Evolutionary conservation across 75 land plant species (phyloP), one percentile per base, ranked within the genome.

Genomic region (Pseudotsuga menziesii): DNA sequence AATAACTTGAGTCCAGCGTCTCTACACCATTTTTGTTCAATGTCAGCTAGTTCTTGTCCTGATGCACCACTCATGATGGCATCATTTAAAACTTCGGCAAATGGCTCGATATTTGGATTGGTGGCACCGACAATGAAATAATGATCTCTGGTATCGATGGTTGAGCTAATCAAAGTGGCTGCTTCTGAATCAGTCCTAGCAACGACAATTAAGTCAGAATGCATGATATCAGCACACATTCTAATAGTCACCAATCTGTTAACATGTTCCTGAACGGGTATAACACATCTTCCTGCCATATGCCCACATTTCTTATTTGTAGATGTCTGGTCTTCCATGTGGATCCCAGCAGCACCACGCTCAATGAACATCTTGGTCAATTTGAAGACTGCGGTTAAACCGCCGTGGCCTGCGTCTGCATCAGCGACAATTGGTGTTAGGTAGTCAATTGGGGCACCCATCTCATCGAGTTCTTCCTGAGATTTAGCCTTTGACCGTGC

Each of bases 281-380:
- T 95, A 48, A 94, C 85, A 73, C 92, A 95, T 59, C 92, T 94
- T 5, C 98, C 98, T 13, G 96, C 95, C 98, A 94, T 94, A 83
- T 94, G 97, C 1, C 97, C 97, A 63, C 92, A 90, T 58, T 90
- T 90, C 79, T 90, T 90, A 29, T 89, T 90, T 13, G 83, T 81
- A 12, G 89, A 85, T 5, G 88, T 81, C 75, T 90, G 92, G 76
- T 90, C 92, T 79, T 90, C 92, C 25, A 90, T 87, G 80, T 94
- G 97, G 44, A 92, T 89, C 5, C 94, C 94, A 12, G 94, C 92
- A 11, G 94, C 94, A 2, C 97, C 98, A 5, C 95, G 83, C 85
- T 94, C 98, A n/a, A 94, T 95, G 67, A 94, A 94, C 62, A 94
- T 89, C 89, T 94, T 94, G 77, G 87, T 87, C 22, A 94, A 90